Conservation (phyloP, 169 alveolate genomes). For the Cryptosporidium sp. region DNA sequence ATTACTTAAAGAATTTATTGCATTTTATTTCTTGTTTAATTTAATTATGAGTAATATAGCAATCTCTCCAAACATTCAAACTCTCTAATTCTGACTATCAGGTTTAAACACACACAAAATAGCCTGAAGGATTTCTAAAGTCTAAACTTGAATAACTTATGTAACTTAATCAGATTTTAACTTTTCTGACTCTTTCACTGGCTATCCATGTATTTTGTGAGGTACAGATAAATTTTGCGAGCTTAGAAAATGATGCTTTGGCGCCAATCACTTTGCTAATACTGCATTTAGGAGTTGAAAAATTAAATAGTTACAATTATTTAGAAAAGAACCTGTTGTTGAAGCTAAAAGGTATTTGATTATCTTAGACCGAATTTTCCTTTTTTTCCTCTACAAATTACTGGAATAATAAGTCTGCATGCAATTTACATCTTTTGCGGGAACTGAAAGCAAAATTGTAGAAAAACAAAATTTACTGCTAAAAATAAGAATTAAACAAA, state of each 20-base stretch:
- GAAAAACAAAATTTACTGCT: neutral
- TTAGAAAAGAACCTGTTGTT: no score
- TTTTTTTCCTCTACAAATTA: neutral
- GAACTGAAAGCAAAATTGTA: neutral
- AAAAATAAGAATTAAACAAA: neutral
- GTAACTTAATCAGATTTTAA: neutral
- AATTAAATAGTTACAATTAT: neutral
- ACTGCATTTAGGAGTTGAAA: neutral
- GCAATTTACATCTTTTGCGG: neutral
- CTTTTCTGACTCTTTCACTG: neutral
- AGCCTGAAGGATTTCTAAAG: neutral
- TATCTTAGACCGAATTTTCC: neutral
- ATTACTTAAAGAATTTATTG: conserved; percentile 3
- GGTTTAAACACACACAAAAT: neutral
- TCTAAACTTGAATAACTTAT: neutral
- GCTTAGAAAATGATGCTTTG: neutral
- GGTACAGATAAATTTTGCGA: conserved; percentile 27
- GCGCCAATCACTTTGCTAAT: neutral
- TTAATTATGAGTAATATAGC: neutral
- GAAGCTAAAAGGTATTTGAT: no score
- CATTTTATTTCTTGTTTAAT: conserved; percentile 6
- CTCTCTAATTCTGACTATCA: neutral
- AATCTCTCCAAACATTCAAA: neutral
- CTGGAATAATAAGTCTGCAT: neutral
- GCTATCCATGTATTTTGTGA: conserved; percentile 28